These are phyloP conservation scores for Globisporangium carolinianum DNA, from an alignment of 352 stramenopile species.

Conservation along the genomic window DNA sequence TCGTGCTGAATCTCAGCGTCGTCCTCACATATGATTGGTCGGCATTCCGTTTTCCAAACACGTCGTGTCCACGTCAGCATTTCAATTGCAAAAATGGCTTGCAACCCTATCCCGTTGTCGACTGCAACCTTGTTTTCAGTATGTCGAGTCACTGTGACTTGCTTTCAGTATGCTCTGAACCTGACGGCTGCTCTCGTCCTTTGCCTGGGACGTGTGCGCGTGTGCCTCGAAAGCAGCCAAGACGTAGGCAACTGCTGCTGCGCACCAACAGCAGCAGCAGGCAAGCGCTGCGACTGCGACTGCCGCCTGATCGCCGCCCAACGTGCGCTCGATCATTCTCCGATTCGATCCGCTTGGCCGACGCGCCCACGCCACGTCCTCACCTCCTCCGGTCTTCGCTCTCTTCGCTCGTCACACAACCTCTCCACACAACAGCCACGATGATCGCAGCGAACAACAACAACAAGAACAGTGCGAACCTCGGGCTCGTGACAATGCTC, in stretches of 20 bases:
- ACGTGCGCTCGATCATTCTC: slow-evolving; percentile 26
- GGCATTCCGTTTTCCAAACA: too few species aligned
- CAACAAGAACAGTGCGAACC: slow-evolving; percentile 12
- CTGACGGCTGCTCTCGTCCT: too few species aligned
- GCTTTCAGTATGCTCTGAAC: too few species aligned
- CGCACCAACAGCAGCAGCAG: too few species aligned
- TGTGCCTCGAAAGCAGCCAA: too few species aligned
- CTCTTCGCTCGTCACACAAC: not conserved
- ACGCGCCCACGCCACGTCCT: slow-evolving; percentile 3
- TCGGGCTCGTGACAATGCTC: slow-evolving; percentile 12
- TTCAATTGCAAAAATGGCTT: not conserved
- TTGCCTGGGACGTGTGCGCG: too few species aligned
- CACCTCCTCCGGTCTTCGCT: slow-evolving; percentile 2
- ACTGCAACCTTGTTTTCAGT: not conserved
- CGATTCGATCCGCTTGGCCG: slow-evolving; percentile 22
- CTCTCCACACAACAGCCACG: slow-evolving; percentile 2
- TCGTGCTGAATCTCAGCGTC: too few species aligned
- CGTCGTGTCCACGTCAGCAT: slow-evolving; percentile 11
- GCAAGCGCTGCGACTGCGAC: too few species aligned
- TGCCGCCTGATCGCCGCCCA: too few species aligned
- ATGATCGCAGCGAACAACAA: slow-evolving; percentile 14
- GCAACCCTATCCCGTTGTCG: slow-evolving; percentile 2
- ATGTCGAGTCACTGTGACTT: too few species aligned
- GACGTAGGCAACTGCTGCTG: too few species aligned
- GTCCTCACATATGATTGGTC: too few species aligned